Conservation (phyloP, 2,329 filamentous ascomycete genomes). For the Talaromyces sp. region DNA sequence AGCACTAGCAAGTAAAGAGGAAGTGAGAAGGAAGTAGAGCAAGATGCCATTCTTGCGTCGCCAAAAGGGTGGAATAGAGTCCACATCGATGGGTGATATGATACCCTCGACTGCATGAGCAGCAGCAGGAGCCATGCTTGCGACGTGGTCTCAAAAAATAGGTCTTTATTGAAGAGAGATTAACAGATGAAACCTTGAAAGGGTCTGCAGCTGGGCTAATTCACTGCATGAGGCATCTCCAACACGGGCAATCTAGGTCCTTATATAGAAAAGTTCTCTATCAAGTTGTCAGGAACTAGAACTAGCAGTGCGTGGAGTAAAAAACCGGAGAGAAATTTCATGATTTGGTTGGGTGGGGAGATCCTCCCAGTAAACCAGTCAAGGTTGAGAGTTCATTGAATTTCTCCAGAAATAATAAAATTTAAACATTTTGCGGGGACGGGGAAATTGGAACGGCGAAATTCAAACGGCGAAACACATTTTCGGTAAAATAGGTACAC, state of each 20-base stretch:
- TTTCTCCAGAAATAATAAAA: background rate
- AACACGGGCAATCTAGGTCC: background rate
- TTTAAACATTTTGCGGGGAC: background rate
- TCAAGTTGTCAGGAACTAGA: background rate
- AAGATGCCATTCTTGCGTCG: slow-evolving; percentile 41
- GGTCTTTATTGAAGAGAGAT: background rate
- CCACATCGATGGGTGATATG: slow-evolving; percentile 22
- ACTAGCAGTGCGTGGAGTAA: background rate
- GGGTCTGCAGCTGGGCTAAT: background rate
- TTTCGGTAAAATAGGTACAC: no score
- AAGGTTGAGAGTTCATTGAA: background rate
- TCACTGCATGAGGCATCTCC: background rate
- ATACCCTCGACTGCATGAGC: slow-evolving; percentile 25
- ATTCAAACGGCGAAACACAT: no score
- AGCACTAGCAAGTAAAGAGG: slow-evolving; percentile 42
- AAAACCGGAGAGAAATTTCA: background rate
- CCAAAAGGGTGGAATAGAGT: slow-evolving; percentile 23
- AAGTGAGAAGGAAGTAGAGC: slow-evolving; percentile 44
- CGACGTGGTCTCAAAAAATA: background rate
- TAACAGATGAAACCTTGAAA: background rate
- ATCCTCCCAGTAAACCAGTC: background rate
- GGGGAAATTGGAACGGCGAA: background rate
- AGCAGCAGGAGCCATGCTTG: slow-evolving; percentile 24
- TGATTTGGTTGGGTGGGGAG: background rate
- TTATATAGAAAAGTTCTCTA: background rate